Percentiles rank a stretch among this genome's conserved stretches.
These are phyloP conservation scores for Cystofilobasidium bisporidii DNA, from an alignment of 768 basidiomycete genomes.

Conservation along the genomic window DNA sequence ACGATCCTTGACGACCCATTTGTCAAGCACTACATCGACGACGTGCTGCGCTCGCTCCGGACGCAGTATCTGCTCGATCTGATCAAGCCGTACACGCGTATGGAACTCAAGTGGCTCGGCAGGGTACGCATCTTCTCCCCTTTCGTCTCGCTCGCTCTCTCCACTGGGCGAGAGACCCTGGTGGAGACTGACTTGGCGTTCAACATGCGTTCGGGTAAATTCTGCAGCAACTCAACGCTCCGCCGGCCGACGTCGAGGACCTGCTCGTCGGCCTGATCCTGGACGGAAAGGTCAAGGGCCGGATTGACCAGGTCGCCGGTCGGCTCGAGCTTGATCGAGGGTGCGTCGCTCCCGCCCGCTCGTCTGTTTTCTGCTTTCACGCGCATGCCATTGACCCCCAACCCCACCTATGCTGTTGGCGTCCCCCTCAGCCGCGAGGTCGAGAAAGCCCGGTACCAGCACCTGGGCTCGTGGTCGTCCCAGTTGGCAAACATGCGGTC, in stretches of 20 bases:
- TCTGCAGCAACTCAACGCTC: constrained; percentile 95
- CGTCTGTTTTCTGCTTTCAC: background rate
- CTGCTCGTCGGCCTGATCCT: constrained; percentile 85
- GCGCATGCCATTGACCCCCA: background rate
- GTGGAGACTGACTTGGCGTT: no score
- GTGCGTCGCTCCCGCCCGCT: constrained; percentile 31
- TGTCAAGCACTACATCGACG: constrained; percentile 91
- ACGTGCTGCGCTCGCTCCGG: constrained; percentile 81
- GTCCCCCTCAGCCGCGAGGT: constrained; percentile 25
- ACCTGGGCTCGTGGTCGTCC: constrained; percentile 15
- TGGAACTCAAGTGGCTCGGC: constrained; percentile 86
- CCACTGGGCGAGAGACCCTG: no score
- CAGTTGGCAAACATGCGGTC: constrained; percentile 6
- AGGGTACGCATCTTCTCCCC: constrained; percentile 49
- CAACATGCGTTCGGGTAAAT: no score
- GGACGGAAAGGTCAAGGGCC: constrained; percentile 93
- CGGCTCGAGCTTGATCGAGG: constrained; percentile 80
- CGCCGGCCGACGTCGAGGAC: constrained; percentile 81
- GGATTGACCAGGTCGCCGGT: constrained; percentile 93
- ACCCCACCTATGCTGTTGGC: background rate
- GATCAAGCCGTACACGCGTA: constrained; percentile 91
- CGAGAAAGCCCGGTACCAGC: constrained; percentile 24
- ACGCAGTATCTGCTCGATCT: constrained; percentile 96
- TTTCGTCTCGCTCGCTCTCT: background rate
- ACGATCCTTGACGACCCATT: constrained; percentile 96